Percentiles rank a stretch among this genome's conserved stretches.
phyloP scores from a whole-genome alignment of 768 basidiomycete species.

The Collybia sordida region DNA sequence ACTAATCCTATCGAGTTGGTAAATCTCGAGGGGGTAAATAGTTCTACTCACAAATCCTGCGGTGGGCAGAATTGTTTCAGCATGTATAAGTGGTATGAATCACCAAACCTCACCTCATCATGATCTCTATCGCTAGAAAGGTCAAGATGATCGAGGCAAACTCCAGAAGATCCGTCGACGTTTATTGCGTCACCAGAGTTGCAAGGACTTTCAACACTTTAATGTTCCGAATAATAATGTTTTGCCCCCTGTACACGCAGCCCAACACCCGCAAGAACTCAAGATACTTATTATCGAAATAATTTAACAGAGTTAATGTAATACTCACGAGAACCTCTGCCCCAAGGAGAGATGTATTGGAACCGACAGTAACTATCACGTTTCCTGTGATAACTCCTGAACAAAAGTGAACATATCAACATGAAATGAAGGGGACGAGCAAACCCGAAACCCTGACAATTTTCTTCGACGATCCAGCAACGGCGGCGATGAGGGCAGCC shows the following conservation, averaged over 20 bases:
- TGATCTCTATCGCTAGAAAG: slow-evolving; percentile 44
- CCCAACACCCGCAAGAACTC: slow-evolving; percentile 44
- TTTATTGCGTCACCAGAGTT: slow-evolving; percentile 43
- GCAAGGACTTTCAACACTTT: slow-evolving; percentile 49
- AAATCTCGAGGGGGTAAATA: neutral
- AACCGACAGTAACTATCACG: slow-evolving; percentile 39
- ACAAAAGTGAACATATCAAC: neutral
- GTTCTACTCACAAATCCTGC: slow-evolving; percentile 27
- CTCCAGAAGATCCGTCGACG: slow-evolving; percentile 35
- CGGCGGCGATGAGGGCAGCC: slow-evolving; percentile 38
- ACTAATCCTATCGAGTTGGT: slow-evolving; percentile 16
- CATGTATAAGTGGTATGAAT: neutral
- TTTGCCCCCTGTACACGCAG: slow-evolving; percentile 39
- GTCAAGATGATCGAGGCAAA: slow-evolving; percentile 46
- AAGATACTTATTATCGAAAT: neutral
- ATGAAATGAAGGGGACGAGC: neutral
- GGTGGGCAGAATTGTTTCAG: neutral
- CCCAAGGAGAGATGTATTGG: slow-evolving; percentile 44
- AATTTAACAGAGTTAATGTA: neutral
- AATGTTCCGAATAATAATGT: slow-evolving; percentile 50
- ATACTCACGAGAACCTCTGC: slow-evolving; percentile 35
- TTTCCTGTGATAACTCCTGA: slow-evolving; percentile 44
- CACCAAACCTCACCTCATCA: slow-evolving; percentile 30
- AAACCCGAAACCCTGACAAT: slow-evolving; percentile 43
- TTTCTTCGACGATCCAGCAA: slow-evolving; percentile 38